A percentile compares a stretch with the other conserved stretches of the same genome.
Conservation (phyloP, 768 basidiomycete species). For the Termitomyces bulborhizus region DNA sequence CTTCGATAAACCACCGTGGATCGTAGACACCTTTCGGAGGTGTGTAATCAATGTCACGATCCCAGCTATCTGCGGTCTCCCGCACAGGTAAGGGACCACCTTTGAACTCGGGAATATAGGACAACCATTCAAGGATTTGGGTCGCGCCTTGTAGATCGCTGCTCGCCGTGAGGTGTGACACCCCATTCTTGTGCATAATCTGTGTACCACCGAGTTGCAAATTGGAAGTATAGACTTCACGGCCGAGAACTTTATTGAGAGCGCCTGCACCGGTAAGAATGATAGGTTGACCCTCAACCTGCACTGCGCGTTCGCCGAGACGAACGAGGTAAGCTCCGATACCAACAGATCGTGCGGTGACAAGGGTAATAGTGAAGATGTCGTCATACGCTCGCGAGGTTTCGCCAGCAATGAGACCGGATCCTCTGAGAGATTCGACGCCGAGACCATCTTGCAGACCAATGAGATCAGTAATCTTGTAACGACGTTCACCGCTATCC, state of each 20-base stretch:
- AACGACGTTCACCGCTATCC: constrained; percentile 78
- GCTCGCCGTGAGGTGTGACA: constrained; percentile 91
- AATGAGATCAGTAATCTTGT: constrained; percentile 95
- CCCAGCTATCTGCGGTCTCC: constrained; percentile 73
- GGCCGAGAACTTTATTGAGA: constrained; percentile 97
- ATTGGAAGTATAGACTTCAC: constrained; percentile 98
- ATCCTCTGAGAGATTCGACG: constrained; percentile 93
- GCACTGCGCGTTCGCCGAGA: constrained; percentile 94
- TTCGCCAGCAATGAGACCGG: constrained; percentile 97
- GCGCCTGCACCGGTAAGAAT: constrained; percentile 97
- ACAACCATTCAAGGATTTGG: constrained; percentile 91
- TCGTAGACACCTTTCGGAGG: constrained; percentile 96
- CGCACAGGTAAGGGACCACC: constrained; percentile 77
- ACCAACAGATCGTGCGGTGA: constrained; percentile 97
- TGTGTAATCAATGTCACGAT: constrained; percentile 83
- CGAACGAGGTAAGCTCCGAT: constrained; percentile 99
- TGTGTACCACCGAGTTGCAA: constrained; percentile 99
- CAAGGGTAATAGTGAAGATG: constrained; percentile 98
- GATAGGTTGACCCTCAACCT: constrained; percentile 99
- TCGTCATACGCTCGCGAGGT: constrained; percentile 98
- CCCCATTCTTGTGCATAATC: constrained; percentile 99
- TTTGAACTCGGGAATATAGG: constrained; percentile 84
- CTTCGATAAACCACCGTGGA: constrained; percentile 96
- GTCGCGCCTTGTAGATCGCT: constrained; percentile 95
- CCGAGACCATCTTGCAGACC: constrained; percentile 97